phyloP scores from a whole-genome alignment of 1,284 basidiomycete genomes.

The Malassezia cuniculi region DNA sequence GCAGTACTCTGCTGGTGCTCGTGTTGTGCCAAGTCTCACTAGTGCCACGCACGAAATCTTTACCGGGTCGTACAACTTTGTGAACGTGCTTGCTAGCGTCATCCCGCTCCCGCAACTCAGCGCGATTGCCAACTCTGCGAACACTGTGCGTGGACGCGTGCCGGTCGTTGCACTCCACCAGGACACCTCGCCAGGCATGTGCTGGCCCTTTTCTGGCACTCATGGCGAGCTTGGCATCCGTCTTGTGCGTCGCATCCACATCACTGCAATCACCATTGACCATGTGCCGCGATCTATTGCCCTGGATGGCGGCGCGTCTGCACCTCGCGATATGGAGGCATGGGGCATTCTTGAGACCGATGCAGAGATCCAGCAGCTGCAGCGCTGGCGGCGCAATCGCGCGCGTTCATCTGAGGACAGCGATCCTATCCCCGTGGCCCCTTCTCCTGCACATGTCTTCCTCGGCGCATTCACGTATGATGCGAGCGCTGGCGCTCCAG shows the following conservation, averaged over 20 bases:
- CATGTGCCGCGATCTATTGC: conserved; percentile 69
- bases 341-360: conserved; percentile 56
- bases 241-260: conserved; percentile 57
- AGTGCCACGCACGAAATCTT: conserved; percentile 53
- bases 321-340: conserved; percentile 72
- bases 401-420: not conserved
- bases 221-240: conserved; percentile 68
- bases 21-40: conserved; percentile 63
- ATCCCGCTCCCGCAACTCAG: conserved; percentile 30
- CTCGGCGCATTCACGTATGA: conserved; percentile 72
- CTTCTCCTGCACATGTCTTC: conserved; percentile 55
- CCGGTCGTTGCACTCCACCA: conserved; percentile 75
- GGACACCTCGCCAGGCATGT: conserved; percentile 65
- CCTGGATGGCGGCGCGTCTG: conserved; percentile 58
- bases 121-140: conserved; percentile 50
- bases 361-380: conserved; percentile 55
- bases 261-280: conserved; percentile 72
- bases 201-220: conserved; percentile 77
- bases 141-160: conserved; percentile 56
- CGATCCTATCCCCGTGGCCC: conserved; percentile 48
- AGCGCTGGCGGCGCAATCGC: conserved; percentile 6
- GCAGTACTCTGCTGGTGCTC: conserved; percentile 65
- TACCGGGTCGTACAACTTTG: not conserved
- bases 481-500: conserved; percentile 48
- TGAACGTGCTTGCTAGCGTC: not conserved